A percentile compares a stretch with the other conserved stretches of the same genome.
phyloP scores from a whole-genome alignment of 2,329 filamentous ascomycete species.

The Calycina herbarum region DNA sequence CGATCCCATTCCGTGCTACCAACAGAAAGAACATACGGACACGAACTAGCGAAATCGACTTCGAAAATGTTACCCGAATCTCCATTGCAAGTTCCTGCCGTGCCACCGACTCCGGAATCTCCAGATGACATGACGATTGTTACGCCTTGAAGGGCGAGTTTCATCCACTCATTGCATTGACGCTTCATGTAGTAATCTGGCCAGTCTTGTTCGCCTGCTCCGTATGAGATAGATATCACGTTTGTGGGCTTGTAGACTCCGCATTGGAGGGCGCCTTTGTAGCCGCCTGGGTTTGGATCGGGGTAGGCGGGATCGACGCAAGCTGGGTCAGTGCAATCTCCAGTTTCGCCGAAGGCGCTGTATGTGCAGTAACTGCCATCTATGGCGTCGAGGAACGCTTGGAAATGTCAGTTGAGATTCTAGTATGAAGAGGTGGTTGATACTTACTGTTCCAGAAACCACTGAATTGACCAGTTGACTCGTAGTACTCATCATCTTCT shows the following conservation, averaged over 20 bases:
- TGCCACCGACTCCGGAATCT: constrained; percentile 49
- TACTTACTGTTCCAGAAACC: constrained; percentile 49
- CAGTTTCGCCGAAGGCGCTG: constrained; percentile 47
- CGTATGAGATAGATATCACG: constrained; percentile 56
- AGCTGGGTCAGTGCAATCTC: constrained; percentile 39
- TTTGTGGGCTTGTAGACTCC: constrained; percentile 50
- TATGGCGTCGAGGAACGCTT: constrained; percentile 42
- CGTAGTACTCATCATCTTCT: constrained; percentile 40
- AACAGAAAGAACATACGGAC: constrained; percentile 52
- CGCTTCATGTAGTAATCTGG: constrained; percentile 49
- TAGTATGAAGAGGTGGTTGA: constrained; percentile 37
- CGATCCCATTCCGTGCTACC: constrained; percentile 35
- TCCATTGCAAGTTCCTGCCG: constrained; percentile 36
- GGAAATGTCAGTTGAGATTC: constrained; percentile 34
- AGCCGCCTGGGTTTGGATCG: constrained; percentile 48
- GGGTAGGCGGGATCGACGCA: constrained; percentile 43
- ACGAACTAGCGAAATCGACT: constrained; percentile 47
- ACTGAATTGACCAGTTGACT: constrained; percentile 25
- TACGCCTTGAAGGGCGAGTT: constrained; percentile 54
- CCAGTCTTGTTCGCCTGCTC: constrained; percentile 51
- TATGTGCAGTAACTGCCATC: constrained; percentile 50
- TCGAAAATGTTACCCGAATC: constrained; percentile 43
- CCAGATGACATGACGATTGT: constrained; percentile 53
- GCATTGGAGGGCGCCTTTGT: constrained; percentile 48
- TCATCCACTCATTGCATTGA: constrained; percentile 58